Percentiles rank a stretch among this genome's conserved stretches.
These are phyloP conservation scores for Suillus hirtellus DNA, from an alignment of 768 basidiomycete genomes.

Conservation along the genomic window DNA sequence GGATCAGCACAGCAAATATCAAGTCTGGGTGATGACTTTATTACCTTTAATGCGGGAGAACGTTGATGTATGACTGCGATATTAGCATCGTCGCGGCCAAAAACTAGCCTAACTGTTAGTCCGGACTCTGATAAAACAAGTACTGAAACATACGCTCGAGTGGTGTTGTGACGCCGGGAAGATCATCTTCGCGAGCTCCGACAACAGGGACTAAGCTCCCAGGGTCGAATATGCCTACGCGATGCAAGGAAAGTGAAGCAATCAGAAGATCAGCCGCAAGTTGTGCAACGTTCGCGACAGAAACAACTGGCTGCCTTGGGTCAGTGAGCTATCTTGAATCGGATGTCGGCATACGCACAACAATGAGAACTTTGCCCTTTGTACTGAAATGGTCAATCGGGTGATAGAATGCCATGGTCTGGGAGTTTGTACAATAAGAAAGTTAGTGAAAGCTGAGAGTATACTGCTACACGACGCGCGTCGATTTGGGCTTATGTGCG, in stretches of 20 bases:
- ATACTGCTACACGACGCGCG: background rate
- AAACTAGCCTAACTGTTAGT: conserved; percentile 49
- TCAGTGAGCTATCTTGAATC: conserved; percentile 4
- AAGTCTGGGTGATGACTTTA: background rate
- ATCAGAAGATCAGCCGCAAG: conserved; percentile 76
- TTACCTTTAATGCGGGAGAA: conserved; percentile 76
- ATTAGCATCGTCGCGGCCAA: conserved; percentile 48
- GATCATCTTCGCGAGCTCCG: conserved; percentile 66
- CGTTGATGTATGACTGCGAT: conserved; percentile 75
- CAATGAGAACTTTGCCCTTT: conserved; percentile 31
- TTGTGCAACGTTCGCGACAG: conserved; percentile 81
- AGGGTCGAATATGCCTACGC: conserved; percentile 65
- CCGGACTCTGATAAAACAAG: conserved; percentile 6
- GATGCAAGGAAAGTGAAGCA: conserved; percentile 57
- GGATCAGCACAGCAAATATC: conserved; percentile 1
- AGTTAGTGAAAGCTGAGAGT: background rate
- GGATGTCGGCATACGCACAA: conserved; percentile 22
- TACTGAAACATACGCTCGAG: conserved; percentile 62
- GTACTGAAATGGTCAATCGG: conserved; percentile 26
- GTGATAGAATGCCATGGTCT: conserved; percentile 33
- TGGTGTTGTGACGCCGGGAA: conserved; percentile 66
- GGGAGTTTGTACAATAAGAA: background rate
- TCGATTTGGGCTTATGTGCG: background rate
- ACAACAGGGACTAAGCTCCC: conserved; percentile 67
- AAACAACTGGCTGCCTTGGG: conserved; percentile 63